Evolutionary conservation across 2,329 filamentous ascomycete genomes (phyloP).

Genomic region (Colletotrichum echinochloae): DNA sequence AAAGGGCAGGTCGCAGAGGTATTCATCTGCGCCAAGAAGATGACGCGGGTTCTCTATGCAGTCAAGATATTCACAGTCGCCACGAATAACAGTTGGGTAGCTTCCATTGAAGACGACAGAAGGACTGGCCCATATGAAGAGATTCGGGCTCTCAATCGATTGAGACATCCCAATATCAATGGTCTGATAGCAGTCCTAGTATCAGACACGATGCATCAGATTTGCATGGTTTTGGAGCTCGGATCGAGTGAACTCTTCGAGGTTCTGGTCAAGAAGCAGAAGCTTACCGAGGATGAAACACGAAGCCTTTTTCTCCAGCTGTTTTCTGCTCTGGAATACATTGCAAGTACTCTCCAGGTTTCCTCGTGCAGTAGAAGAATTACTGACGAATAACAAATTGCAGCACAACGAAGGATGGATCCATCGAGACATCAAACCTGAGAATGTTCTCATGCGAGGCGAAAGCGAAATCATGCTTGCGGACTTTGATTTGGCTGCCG

Average conservation of each 20-base stretch:
- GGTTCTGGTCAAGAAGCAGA: background rate
- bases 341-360: background rate
- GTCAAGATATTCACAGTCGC: background rate
- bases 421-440: background rate
- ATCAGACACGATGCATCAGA: background rate
- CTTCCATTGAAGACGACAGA: background rate
- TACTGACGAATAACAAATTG: background rate
- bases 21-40: background rate
- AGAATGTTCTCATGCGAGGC: conserved; percentile 44
- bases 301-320: background rate
- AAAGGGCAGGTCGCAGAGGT: background rate
- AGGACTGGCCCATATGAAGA: background rate
- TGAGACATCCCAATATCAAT: background rate
- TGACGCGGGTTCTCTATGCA: background rate
- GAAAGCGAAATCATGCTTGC: conserved; percentile 51
- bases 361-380: background rate
- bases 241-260: background rate
- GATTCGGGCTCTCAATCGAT: background rate
- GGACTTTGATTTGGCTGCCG: background rate
- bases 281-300: background rate
- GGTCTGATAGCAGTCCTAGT: background rate
- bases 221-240: background rate
- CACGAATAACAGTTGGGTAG: background rate
- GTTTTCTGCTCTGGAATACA: background rate
- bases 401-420: background rate